Evolutionary conservation across 192 early-diverging fungal genomes (phyloP).

Genomic region (Coemansia sp.): DNA sequence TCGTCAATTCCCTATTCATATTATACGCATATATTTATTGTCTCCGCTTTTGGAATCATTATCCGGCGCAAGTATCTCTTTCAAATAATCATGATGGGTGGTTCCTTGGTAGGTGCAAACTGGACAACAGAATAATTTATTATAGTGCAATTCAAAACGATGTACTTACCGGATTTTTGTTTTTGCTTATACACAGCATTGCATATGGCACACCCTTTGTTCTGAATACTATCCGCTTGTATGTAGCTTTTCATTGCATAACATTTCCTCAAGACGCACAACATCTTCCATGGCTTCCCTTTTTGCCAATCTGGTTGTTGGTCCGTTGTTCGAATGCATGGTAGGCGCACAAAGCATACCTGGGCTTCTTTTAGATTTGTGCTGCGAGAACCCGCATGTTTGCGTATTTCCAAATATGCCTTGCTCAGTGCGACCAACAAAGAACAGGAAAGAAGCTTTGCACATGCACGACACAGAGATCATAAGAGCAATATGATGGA

Average conservation of each 20-base stretch:
- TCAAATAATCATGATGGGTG: neutral
- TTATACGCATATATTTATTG: constrained; percentile 30
- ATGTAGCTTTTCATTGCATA: constrained; percentile 3
- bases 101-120: neutral
- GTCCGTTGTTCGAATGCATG: neutral
- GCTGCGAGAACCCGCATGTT: neutral
- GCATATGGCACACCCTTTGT: neutral
- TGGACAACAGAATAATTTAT: neutral
- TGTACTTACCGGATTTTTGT: neutral
- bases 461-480: neutral
- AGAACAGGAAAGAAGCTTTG: neutral
- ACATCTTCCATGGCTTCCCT: neutral
- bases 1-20: neutral
- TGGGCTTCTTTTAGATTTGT: neutral
- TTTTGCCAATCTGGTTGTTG: neutral
- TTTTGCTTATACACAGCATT: neutral
- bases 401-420: neutral
- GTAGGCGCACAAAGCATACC: neutral
- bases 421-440: neutral
- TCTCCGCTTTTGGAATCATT: constrained; percentile 15
- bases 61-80: neutral
- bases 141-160: constrained; percentile 4
- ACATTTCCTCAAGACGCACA: neutral
- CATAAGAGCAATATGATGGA: neutral
- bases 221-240: neutral